Base-by-base conservation (phyloP, 208 protist genomes). In the Borovskyia barvae region DNA sequence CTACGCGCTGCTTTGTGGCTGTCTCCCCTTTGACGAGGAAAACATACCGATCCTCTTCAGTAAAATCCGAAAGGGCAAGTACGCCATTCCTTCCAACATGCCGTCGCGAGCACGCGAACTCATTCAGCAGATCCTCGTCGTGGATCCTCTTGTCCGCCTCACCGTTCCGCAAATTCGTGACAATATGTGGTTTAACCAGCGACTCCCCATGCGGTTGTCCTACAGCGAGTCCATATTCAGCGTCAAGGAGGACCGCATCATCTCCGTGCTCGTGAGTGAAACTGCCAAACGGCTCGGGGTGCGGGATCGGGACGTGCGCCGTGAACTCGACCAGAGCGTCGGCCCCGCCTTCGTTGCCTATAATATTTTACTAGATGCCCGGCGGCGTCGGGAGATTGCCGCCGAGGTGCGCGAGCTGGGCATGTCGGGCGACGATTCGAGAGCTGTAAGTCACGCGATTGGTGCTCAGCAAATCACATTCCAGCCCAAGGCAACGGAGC, bases 21-120 rank as follows among this genome's bases (percentile, higher is more conserved):
- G 82, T 46, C 77, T 98, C 30, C 94, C 95, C 1, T 98, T 98
- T 55, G 93, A 97, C 72, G 93, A 97, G 48, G 80, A 92, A 14
- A 92, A 57, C 47, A 95, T 95, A 36, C 87, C 88, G n/a, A 28
- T 78, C 14, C 77, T 98, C 29, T 98, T 97, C 68, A 74, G 66
- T 46, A 97, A 97, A 35, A 98, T 98, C 58, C 86, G 89, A 35
- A 85, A 88, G 45, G 92, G 91, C 35, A 82, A 80, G 43, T 98
- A 95, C 69, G 29, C 64, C 14, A 84, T 96, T 30, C 90, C 93
- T 3, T 30, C 58, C 15, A 57, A 68, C 58, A 78, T 97, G 46
- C 54, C 71, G 19, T 24, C 51, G 8, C 75, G 75, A 3, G 58
- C 90, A 12, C 72, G 75, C 14, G 86, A 93, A 35, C 75, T 97